Evolutionary conservation across 768 basidiomycete species (phyloP).

Genomic region (Solioccasus polychromus): DNA sequence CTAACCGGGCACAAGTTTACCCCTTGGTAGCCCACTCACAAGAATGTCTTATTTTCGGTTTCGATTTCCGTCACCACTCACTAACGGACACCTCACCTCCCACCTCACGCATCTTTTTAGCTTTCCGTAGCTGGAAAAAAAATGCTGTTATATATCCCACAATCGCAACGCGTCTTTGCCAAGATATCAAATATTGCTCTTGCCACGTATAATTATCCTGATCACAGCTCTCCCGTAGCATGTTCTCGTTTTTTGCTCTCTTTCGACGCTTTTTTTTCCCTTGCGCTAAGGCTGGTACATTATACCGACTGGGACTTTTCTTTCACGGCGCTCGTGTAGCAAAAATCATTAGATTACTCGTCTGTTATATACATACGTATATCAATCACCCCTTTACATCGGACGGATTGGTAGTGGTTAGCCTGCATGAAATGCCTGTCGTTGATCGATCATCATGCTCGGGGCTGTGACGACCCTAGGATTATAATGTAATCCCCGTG

Average conservation of each 20-base stretch:
- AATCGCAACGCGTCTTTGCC: too few species aligned
- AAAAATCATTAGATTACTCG: conserved; percentile 6
- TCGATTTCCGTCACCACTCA: conserved; percentile 1
- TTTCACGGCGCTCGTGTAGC: conserved; percentile 8
- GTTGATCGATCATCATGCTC: not conserved
- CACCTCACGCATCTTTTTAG: too few species aligned
- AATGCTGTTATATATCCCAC: not conserved
- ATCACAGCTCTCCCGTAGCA: conserved; percentile 1
- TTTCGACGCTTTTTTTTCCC: not conserved
- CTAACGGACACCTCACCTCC: conserved; percentile 2
- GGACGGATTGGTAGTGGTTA: too few species aligned
- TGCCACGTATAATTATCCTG: conserved; percentile 2
- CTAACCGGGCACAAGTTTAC: conserved; percentile 10
- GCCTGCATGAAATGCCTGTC: too few species aligned
- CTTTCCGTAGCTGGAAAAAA: conserved; percentile 4
- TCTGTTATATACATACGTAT: conserved; percentile 8
- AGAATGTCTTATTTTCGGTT: conserved; percentile 8
- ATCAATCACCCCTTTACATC: not conserved
- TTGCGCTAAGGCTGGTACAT: not conserved
- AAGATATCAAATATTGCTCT: not conserved
- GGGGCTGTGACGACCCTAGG: too few species aligned
- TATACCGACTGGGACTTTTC: conserved; percentile 5
- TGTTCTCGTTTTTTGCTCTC: not conserved
- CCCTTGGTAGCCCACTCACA: conserved; percentile 8
- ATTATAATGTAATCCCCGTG: too few species aligned